Percentiles rank a stretch among this genome's conserved stretches.
These are phyloP conservation scores for Ceratocystis eucalypticola DNA, from an alignment of 2,329 filamentous ascomycete species.

Conservation along the genomic window DNA sequence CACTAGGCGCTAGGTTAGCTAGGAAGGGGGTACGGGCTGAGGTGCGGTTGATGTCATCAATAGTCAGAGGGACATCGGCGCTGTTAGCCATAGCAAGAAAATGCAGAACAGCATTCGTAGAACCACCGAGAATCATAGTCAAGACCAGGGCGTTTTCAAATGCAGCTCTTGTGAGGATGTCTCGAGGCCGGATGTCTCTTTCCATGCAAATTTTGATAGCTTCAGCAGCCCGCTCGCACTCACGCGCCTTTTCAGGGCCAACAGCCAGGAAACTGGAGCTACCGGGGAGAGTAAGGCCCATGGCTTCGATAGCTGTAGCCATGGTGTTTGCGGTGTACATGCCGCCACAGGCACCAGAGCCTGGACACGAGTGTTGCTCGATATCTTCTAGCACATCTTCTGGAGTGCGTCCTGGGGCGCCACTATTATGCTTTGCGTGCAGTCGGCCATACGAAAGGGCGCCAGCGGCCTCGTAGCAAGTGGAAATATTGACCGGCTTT, in stretches of 20 bases:
- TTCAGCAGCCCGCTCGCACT: slow-evolving; percentile 69
- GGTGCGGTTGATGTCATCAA: slow-evolving; percentile 73
- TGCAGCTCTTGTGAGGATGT: slow-evolving; percentile 63
- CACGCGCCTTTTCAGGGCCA: slow-evolving; percentile 70
- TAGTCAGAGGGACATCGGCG: slow-evolving; percentile 59
- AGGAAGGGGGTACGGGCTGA: slow-evolving; percentile 75
- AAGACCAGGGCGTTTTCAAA: slow-evolving; percentile 84
- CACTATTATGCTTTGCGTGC: slow-evolving; percentile 51
- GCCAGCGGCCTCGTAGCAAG: slow-evolving; percentile 76
- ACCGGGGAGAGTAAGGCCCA: slow-evolving; percentile 70
- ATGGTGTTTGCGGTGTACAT: slow-evolving; percentile 96
- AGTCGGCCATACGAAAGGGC: slow-evolving; percentile 68
- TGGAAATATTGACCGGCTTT: slow-evolving; percentile 73
- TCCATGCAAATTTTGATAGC: slow-evolving; percentile 70
- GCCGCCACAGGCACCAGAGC: slow-evolving; percentile 57
- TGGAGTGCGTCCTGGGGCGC: slow-evolving; percentile 50
- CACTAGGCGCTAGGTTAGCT: slow-evolving; percentile 71
- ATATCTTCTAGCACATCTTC: slow-evolving; percentile 76
- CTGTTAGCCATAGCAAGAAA: slow-evolving; percentile 83
- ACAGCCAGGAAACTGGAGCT: slow-evolving; percentile 72
- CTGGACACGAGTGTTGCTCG: slow-evolving; percentile 57
- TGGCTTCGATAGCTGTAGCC: slow-evolving; percentile 79
- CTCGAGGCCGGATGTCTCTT: slow-evolving; percentile 64
- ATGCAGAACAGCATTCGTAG: slow-evolving; percentile 79
- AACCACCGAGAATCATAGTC: slow-evolving; percentile 84